Base-by-base conservation (phyloP, 768 basidiomycete genomes). In the Phanerochaete sordida region DNA sequence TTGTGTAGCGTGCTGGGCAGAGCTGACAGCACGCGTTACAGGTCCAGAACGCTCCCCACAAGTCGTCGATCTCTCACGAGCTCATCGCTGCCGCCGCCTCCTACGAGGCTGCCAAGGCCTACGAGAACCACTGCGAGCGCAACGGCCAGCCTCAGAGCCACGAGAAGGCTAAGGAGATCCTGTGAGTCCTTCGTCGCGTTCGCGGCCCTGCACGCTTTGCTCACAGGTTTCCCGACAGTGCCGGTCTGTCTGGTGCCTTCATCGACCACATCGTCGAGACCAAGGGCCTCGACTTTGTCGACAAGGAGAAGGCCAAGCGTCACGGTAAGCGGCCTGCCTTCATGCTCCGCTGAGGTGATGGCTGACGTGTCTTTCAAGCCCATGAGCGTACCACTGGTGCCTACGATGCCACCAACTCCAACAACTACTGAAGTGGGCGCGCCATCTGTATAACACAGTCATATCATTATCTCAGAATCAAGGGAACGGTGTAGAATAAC, bases 31-130 rank as follows among this genome's bases (percentile, higher is more conserved):
- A 28, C 33, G n/a, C 46, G 21, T 37, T 43, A 45, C 61, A 86
- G 84, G 79, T 81, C 48, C 35, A 57, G 19, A 79, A 78, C 51
- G 76, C 77, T 15, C 78, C 77, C 11, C 86, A 87, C 76, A 73
- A 86, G 73, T 82, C 86, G 1, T 58, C 72, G 58, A 72, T 87
- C 56, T 81, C 84, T 9, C 88, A 90, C 69, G 84, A 90, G 72
- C 69, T 89, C 45, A 78, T 90, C 62, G 84, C 85, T 49, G 86
- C 74, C 44, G 88, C 88, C 47, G 87, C 87, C 6, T 72, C 84
- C 28, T 90, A 79, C 71, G 85, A 84, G 78, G 87, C 87, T 58
- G 79, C 79, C 49, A 88, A 86, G 69, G 80, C 83, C 1, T 90
- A 82, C 67, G 78, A 89, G 63, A 63, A 83, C 0, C 88, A 90